phyloP scores from a whole-genome alignment of 108 stramenopile genomes.

The Discostella pseudostelligera region DNA sequence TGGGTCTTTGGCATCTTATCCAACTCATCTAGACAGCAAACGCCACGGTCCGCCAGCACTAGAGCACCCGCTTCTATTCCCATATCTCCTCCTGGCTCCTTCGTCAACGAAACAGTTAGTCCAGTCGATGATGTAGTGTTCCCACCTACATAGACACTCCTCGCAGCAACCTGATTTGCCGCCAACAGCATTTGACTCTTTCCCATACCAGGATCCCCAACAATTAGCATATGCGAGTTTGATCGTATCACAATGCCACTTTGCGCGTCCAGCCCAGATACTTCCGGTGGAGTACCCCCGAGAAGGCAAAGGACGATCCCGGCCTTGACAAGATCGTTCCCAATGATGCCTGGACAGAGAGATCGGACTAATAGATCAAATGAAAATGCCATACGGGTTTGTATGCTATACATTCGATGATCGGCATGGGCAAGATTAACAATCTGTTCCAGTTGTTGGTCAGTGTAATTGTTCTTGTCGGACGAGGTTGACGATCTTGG shows the following conservation, averaged over 20 bases:
- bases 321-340: constrained; percentile 96
- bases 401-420: constrained; percentile 71
- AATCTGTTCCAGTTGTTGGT: constrained; percentile 72
- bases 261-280: constrained; percentile 35
- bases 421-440: constrained; percentile 85
- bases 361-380: constrained; percentile 92
- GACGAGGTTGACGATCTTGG: constrained; percentile 25
- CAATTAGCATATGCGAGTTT: constrained; percentile 80
- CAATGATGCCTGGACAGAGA: constrained; percentile 95
- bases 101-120: constrained; percentile 87
- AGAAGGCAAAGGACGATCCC: constrained; percentile 95
- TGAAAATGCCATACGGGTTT: constrained; percentile 80
- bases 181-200: constrained; percentile 96
- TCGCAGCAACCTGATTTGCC: constrained; percentile 86
- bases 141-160: constrained; percentile 97
- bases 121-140: constrained; percentile 94
- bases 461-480: constrained; percentile 46
- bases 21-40: constrained; percentile 98
- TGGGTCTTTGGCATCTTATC: constrained; percentile 94
- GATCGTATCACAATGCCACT: constrained; percentile 63
- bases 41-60: constrained; percentile 93
- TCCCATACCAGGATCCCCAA: constrained; percentile 92
- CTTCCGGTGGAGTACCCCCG: constrained; percentile 84
- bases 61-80: constrained; percentile 97
- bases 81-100: constrained; percentile 88